phyloP scores from a whole-genome alignment of 805 yeast species.

The Yarrowia sp. region DNA sequence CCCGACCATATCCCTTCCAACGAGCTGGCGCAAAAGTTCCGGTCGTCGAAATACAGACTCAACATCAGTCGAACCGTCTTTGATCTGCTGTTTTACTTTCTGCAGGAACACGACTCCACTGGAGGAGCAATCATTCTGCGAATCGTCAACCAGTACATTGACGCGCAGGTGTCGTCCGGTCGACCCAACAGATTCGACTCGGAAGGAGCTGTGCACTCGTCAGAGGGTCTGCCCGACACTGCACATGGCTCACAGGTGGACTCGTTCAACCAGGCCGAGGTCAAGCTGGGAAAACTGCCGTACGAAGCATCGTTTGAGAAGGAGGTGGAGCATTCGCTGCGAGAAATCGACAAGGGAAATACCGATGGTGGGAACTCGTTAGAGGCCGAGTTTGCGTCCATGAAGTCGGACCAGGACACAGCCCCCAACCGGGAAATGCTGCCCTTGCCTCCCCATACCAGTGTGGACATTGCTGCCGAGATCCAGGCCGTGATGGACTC shows the following conservation, averaged over 20 bases:
- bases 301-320: constrained; percentile 81
- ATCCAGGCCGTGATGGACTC: constrained; percentile 82
- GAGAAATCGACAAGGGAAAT: constrained; percentile 65
- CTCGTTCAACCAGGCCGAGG: constrained; percentile 70
- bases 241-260: constrained; percentile 55
- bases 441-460: constrained; percentile 86
- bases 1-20: constrained; percentile 85
- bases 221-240: constrained; percentile 51
- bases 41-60: constrained; percentile 74
- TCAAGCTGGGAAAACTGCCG: constrained; percentile 84
- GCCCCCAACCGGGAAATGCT: constrained; percentile 76
- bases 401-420: constrained; percentile 55
- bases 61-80: constrained; percentile 83
- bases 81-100: constrained; percentile 80
- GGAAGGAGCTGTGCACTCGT: constrained; percentile 54
- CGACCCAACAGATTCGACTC: constrained; percentile 49
- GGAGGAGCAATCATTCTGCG: constrained; percentile 91
- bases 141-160: constrained; percentile 82
- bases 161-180: constrained; percentile 50
- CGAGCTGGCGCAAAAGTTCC: constrained; percentile 76
- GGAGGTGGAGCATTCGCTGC: constrained; percentile 84
- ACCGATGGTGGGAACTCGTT: constrained; percentile 53
- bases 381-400: constrained; percentile 69
- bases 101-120: constrained; percentile 88
- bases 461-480: constrained; percentile 79